Base-by-base conservation (phyloP, 2,329 filamentous ascomycete species). In the Aphanocladium album region DNA sequence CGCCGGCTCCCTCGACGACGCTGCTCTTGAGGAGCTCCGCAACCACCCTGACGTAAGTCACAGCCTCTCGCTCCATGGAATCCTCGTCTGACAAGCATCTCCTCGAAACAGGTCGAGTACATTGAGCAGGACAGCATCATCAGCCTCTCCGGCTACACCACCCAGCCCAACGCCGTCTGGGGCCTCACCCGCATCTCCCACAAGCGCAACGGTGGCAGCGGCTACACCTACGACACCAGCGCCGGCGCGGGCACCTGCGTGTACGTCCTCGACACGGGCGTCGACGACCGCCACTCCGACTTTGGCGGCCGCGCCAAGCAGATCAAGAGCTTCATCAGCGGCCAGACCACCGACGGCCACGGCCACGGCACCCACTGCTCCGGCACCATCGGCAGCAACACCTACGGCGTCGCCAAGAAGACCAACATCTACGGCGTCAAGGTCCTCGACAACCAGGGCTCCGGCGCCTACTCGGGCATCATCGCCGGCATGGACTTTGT, bases 241-340 rank as follows among this genome's bases (percentile, higher is more conserved):
- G 72, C 72, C 1, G 76, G 74, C 33, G 64, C 67, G 55, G 74
- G 71, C 16, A 72, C 72, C 7, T 77, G 71, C 35, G 72, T 71
- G 23, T 79, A 79, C 63, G 71, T 79, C 45, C 71, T 79, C 50
- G 77, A 79, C 67, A 75, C 76, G 11, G 77, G 77, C 17, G 74
- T 77, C 63, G 67, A 64, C 30, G 43, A 65, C 2, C 63, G 64
- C 2, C 74, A 76, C 65, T 64, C 65, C 6, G 62, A 71, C n/a
- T 71, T 71, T 33, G 66, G 62, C 11, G 66, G 65, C 17, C 68
- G 69, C 14, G 68, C 67, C 25, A 68, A 72, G 43, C 64, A 60
- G 37, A 51, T 64, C 50, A 61, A 62, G 50, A 65, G 63, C 58
- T 67, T 61, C 27, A 50, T 46, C 33, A 43, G 19, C 19, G n/a